Evolutionary conservation across 495 filamentous ascomycete species (phyloP), one percentile per base, ranked within the genome.

Genomic region (Hyaloscypha finlandica): DNA sequence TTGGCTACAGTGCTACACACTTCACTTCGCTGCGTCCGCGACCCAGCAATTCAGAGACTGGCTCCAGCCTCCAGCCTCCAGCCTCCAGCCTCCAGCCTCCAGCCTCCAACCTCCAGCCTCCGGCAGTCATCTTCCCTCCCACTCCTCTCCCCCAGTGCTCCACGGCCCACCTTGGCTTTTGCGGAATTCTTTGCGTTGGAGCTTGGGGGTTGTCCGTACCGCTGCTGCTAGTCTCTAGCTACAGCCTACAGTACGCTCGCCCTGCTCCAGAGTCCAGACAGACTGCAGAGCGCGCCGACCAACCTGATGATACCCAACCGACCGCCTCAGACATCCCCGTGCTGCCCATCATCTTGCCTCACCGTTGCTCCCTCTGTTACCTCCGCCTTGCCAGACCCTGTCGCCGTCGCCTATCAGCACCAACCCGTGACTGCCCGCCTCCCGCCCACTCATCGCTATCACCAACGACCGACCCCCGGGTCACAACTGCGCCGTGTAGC

Each of bases 221-320:
- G 53, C 53, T 12, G 20, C 53, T 56, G 53, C 53, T 29, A 25
- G 53, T 16, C 51, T 20, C 51, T 6, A 53, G 51, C 25, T 2
- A 25, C 25, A 25, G 25, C 25, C 25, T 25, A 25, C 25, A 25
- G 16, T 48, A 48, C 42, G 42, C 16, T 48, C 42, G 53, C 30
- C 30, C 53, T 32, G 53, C 53, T 29, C 25, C 51, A 11, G 6
- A 29, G 51, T 54, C 51, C 51, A 54, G 51, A 54, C 19, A n/a
- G 51, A 20, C 25, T 54, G 1, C 9, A 54, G 51, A 11, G 8
- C 30, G 19, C 20, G 22, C 9, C 53, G 22, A 25, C 25, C 16
- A 58, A 58, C 55, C 56, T 59, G 56, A 37, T 22, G 29, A 59
- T 35, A 59, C 56, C 56, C 56, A 59, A 59, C 56, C 56, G 32